phyloP scores from a whole-genome alignment of 306 rosid species.

The Medicago truncatula region DNA sequence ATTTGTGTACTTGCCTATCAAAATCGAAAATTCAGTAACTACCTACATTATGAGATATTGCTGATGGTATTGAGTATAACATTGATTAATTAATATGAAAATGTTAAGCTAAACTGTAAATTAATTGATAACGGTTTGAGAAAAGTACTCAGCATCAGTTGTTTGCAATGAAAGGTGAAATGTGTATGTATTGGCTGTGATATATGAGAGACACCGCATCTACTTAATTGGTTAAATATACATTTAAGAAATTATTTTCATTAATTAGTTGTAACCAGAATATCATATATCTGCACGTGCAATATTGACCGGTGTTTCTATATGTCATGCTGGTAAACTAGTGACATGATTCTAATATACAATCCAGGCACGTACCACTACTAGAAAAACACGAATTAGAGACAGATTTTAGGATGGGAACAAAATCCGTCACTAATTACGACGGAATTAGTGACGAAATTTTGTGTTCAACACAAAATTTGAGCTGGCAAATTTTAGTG shows the following conservation, averaged over 20 bases:
- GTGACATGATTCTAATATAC: too few relatives aligned
- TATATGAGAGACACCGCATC: conserved; percentile 46
- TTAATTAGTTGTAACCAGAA: conserved; percentile 44
- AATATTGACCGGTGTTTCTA: too few relatives aligned
- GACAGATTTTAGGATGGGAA: too few relatives aligned
- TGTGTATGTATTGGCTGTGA: conserved; percentile 45
- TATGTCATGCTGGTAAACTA: too few relatives aligned
- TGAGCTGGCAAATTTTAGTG: too few relatives aligned
- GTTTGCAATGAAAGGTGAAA: conserved; percentile 42
- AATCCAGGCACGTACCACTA: too few relatives aligned
- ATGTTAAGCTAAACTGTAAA: conserved; percentile 44
- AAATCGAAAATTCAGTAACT: conserved; percentile 27
- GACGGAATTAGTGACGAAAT: too few relatives aligned
- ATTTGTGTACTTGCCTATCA: conserved; percentile 27
- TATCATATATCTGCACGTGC: conserved; percentile 33
- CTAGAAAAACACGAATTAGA: too few relatives aligned
- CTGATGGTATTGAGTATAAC: conserved; percentile 25
- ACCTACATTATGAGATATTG: conserved; percentile 40
- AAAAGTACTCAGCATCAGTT: conserved; percentile 43
- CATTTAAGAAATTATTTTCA: conserved; percentile 38
- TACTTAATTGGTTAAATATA: conserved; percentile 34
- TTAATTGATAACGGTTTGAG: conserved; percentile 28
- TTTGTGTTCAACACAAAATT: too few relatives aligned
- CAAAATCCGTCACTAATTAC: too few relatives aligned
- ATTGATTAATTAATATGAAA: conserved; percentile 34